Evolutionary conservation across 2,329 filamentous ascomycete genomes (phyloP).

Genomic region (Alternaria hordeiaustralica): DNA sequence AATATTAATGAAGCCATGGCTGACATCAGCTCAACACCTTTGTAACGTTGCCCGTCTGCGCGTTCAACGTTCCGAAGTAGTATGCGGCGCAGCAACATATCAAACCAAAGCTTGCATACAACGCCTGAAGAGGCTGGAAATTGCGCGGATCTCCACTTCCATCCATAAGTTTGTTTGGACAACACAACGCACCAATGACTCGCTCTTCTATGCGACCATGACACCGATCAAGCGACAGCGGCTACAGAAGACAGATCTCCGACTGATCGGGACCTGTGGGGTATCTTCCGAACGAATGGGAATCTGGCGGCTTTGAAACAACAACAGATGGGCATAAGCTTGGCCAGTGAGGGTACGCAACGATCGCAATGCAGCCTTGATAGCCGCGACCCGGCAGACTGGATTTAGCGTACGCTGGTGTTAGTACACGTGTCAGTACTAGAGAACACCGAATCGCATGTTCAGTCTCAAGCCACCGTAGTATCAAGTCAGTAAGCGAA

Average conservation of each 20-base stretch:
- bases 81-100: background rate
- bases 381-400: constrained; percentile 23
- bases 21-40: background rate
- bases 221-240: constrained; percentile 15
- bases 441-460: constrained; percentile 13
- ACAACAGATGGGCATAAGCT: constrained; percentile 9
- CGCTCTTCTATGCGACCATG: constrained; percentile 6
- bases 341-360: constrained; percentile 19
- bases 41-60: background rate
- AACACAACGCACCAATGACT: background rate
- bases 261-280: constrained; percentile 9
- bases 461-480: constrained; percentile 11
- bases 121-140: background rate
- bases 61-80: background rate
- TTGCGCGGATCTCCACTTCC: background rate
- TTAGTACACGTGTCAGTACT: constrained; percentile 27
- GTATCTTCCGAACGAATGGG: constrained; percentile 20
- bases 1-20: background rate
- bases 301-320: constrained; percentile 13
- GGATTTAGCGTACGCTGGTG: constrained; percentile 11
- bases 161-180: background rate
- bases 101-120: background rate
- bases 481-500: constrained; percentile 19
- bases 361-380: constrained; percentile 1
- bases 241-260: constrained; percentile 19